Evolutionary conservation across 2,329 filamentous ascomycete species (phyloP).

Genomic region (Lasiodiplodia sp.): DNA sequence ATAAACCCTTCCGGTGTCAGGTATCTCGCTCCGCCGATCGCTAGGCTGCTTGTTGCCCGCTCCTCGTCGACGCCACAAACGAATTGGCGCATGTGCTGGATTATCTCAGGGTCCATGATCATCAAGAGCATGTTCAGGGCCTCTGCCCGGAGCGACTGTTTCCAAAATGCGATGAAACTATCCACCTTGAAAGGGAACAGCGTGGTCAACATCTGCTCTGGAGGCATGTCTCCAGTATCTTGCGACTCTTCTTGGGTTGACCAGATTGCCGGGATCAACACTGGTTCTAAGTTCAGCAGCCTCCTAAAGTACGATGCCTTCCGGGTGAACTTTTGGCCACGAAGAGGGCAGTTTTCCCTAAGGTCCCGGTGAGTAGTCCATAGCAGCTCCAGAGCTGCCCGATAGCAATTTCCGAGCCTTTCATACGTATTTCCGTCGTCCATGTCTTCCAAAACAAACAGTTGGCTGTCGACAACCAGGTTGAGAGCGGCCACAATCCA

Average conservation of each 20-base stretch:
- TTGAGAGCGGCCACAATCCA: not conserved
- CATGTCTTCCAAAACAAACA: not conserved
- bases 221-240: too few relatives aligned
- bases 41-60: not conserved
- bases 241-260: not conserved
- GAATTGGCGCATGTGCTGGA: not conserved
- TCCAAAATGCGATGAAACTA: not conserved
- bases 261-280: not conserved
- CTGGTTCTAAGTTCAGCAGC: not conserved
- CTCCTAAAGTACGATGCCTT: not conserved
- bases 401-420: not conserved
- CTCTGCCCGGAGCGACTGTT: not conserved
- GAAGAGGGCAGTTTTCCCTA: not conserved
- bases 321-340: not conserved
- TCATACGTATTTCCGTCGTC: not conserved
- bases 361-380: not conserved
- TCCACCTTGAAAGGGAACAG: not conserved
- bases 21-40: not conserved
- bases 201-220: not conserved
- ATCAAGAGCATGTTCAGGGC: not conserved
- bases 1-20: not conserved
- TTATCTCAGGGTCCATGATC: not conserved
- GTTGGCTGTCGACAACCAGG: not conserved
- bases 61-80: too few relatives aligned
- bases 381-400: not conserved